Evolutionary conservation across 2,329 filamentous ascomycete species (phyloP).

Genomic region (Fusarium scirpi): DNA sequence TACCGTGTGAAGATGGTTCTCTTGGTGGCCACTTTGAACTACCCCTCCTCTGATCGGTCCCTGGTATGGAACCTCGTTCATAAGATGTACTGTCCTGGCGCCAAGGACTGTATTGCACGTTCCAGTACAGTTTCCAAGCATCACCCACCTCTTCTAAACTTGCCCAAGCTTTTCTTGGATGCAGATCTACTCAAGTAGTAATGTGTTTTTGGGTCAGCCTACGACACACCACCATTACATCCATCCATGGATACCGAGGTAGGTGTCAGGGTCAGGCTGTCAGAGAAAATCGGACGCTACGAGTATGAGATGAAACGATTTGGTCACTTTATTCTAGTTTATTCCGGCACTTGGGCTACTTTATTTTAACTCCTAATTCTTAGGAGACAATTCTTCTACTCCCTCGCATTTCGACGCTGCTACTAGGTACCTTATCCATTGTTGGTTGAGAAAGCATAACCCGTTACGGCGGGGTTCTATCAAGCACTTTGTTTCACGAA

Average conservation of each 20-base stretch:
- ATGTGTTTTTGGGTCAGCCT: neutral
- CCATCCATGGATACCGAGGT: neutral
- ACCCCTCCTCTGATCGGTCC: constrained; percentile 1
- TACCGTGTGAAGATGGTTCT: neutral
- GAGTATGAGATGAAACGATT: neutral
- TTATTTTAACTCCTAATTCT: neutral
- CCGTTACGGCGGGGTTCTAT: neutral
- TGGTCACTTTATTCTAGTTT: neutral
- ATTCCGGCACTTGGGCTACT: neutral
- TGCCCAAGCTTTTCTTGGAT: neutral
- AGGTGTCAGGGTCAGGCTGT: neutral
- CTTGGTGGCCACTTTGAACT: constrained; percentile 8
- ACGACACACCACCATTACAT: neutral
- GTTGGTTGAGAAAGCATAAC: neutral
- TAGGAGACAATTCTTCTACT: neutral
- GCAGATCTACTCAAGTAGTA: neutral
- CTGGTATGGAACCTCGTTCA: neutral
- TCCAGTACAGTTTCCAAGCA: constrained; percentile 10
- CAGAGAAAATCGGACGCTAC: neutral
- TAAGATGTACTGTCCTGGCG: neutral
- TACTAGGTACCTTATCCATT: neutral
- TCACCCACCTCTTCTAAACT: neutral
- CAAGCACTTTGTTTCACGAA: constrained; percentile 37
- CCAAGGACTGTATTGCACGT: constrained; percentile 17
- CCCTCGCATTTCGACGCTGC: neutral